Base-by-base conservation (phyloP, 345 rosid genomes). In the Clausena lansium region DNA sequence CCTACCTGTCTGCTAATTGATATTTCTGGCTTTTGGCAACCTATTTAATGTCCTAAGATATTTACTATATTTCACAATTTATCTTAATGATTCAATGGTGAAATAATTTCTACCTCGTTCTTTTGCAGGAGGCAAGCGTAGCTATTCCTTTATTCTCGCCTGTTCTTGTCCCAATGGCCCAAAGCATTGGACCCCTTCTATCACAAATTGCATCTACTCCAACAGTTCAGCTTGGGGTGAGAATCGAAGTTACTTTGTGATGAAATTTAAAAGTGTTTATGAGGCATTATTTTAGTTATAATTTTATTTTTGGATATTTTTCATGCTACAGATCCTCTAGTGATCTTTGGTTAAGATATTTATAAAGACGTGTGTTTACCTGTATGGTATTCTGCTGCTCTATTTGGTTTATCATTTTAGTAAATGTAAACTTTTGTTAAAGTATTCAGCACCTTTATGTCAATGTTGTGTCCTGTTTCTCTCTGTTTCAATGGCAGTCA, bases 61-160 rank as follows among this genome's bases (percentile, higher is more conserved):
- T 47, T 39, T n/a, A 25, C 50, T 58, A 36, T 60, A 19, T 45
- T 77, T 36, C 76, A 54, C 25, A 8, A 38, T 27, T 75, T 66
- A 2, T 73, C 77, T 73, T 5, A 64, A 30, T 54, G 14, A 71
- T 62, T 68, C 36, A 25, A 50, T n/a, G 39, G 33, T 77, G 77
- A 81, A 41, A 28, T 59, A 28, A 28, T 7, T 7, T 75, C 38
- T 65, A n/a, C 1, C 66, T 77, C 25, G 39, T 83, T 59, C 76
- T 79, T 80, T 77, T 45, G 33, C 91, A 94, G 99, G 98, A 94
- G 75, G 97, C 99, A 38, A 94, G 98, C 79, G 68, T 86, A 79
- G 94, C 97, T 76, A 79, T 96, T 77, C 99, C 99, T 54, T 85
- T 96, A 91, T 91, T 96, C 89, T 96, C 99, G 25, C 98, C 97